Base-by-base conservation (phyloP, 306 rosid genomes). In the Dalbergia cochinchinensis region DNA sequence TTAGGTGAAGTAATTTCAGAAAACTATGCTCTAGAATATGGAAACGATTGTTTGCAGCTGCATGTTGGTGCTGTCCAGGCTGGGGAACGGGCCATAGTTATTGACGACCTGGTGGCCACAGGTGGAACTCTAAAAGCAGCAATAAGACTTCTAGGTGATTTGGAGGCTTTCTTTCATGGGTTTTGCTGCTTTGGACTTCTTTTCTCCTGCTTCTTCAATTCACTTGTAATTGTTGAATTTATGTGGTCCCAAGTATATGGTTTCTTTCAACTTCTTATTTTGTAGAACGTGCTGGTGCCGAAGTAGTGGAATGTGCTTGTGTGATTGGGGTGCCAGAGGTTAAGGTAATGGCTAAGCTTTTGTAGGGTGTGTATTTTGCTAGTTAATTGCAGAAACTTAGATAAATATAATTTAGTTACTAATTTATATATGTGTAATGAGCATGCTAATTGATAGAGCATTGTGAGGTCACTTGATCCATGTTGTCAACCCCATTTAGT, bases 61-160 rank as follows among this genome's bases (percentile, higher is more conserved):
- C 99, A 96, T 51, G 88, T 91, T 55, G 97, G 89, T 9, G 99
- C 98, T 45, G 91, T 90, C 78, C 84, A 90, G 85, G 84, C 92
- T 0, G 91, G 96, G 7, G 99, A 96, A 69, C 87, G 99, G 15
- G 97, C 94, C 50, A 73, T 96, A 82, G 85, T 96, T 0, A 90
- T 96, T 34, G 99, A 96, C 47, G 99, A 96, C 80, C 80, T 96
- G 83, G 94, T 96, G 12, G 99, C 99, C 35, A 96, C 99, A 1
- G 99, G 99, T 71, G 99, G 99, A 71, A 96, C 99, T 55, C 84
- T 96, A 19, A 90, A 93, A 8, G 99, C 99, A 5, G 98, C 98
- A 55, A 89, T 96, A 77, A 84, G 79, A 70, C 98, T 96, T 65
- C 82, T 96, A 82, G 99, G 99, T 96, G 75, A 65, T 81, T 83